Evolutionary conservation across 1,284 basidiomycete genomes (phyloP).

Genomic region (Cryptococcus maquisensis): DNA sequence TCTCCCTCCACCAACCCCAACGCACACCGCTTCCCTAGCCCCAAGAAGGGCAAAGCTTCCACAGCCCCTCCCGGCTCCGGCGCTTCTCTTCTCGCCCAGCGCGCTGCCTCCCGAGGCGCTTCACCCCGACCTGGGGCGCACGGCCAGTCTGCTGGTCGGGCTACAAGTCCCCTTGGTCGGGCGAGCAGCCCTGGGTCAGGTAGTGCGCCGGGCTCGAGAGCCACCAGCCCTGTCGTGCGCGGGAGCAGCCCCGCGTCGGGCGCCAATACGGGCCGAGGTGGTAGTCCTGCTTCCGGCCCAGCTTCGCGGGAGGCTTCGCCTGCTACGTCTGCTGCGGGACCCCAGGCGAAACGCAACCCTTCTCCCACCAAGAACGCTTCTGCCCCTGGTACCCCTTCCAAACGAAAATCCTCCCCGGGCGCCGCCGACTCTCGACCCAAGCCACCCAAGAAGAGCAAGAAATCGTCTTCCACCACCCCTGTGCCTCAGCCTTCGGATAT

Average conservation of each 20-base stretch:
- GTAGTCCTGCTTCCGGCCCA: slow-evolving; percentile 7
- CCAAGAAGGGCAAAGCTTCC: slow-evolving; percentile 25
- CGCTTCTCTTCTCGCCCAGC: slow-evolving; percentile 34
- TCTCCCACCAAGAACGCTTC: too few species aligned
- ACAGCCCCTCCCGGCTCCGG: slow-evolving; percentile 38
- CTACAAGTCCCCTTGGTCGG: slow-evolving; percentile 13
- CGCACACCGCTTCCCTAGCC: slow-evolving; percentile 5
- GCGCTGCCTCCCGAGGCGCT: slow-evolving; percentile 35
- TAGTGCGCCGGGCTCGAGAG: slow-evolving; percentile 4
- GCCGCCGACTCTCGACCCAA: neutral
- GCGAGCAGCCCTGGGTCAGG: slow-evolving; percentile 12
- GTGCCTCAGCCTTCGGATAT: slow-evolving; percentile 22
- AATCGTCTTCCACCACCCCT: slow-evolving; percentile 49
- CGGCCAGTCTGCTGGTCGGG: slow-evolving; percentile 13
- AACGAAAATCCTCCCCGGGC: slow-evolving; percentile 4
- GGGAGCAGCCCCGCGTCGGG: slow-evolving; percentile 10
- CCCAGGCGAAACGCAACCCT: neutral
- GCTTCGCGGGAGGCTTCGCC: slow-evolving; percentile 20
- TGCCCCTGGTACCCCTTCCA: neutral
- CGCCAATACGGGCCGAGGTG: slow-evolving; percentile 4
- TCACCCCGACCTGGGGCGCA: slow-evolving; percentile 28
- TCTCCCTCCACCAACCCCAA: slow-evolving; percentile 20
- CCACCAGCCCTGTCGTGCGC: slow-evolving; percentile 13
- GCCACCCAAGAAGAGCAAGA: slow-evolving; percentile 33
- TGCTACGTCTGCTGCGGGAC: slow-evolving; percentile 6